Evolutionary conservation across 2,329 filamentous ascomycete genomes (phyloP), one percentile per base, ranked within the genome.

Genomic region (Aspergillus arachidicola): DNA sequence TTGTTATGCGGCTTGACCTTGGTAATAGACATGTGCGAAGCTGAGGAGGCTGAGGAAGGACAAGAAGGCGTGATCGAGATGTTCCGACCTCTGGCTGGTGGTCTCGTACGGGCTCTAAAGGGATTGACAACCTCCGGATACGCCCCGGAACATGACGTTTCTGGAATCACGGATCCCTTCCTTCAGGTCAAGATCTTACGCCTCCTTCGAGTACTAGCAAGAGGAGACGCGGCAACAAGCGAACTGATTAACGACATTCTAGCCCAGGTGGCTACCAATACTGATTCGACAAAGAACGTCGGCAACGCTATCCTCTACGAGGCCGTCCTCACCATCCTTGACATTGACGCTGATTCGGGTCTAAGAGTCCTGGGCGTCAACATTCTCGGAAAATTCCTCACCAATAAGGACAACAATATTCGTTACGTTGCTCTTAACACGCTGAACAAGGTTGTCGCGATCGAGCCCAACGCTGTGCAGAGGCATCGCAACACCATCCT

Each of bases 381-480:
- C 76, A 99, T 99, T 68, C 87, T 99, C 28, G 95, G 96, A 76
- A 99, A 98, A 77, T 99, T 99, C 81, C 81, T 99, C 66, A 90
- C 94, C n/a, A 99, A 99, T 82, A 90, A 94, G 71, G 95, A 99
- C 80, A 99, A 99, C 84, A 99, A 99, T 76, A 99, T 99, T 72
- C 91, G 95, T 78, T 99, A 99, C 75, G 95, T 99, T 58, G 95
- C 95, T 21, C 84, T 99, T 58, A 99, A 99, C 79, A 99, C 95
- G 0, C 83, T 99, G 57, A 96, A 97, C 81, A 98, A 97, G 80
- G 95, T 99, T 21, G 95, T 99, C 54, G 95, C 95, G 4, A 94
- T 99, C 56, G 95, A 99, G 77, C 95, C 95, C 16, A 98, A 98
- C 76, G 95, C 95, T 4, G 95, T 99, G 2, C 95, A 99, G 78